phyloP scores from a whole-genome alignment of 1,284 basidiomycete genomes.

The Apiotrichum gamsii region DNA sequence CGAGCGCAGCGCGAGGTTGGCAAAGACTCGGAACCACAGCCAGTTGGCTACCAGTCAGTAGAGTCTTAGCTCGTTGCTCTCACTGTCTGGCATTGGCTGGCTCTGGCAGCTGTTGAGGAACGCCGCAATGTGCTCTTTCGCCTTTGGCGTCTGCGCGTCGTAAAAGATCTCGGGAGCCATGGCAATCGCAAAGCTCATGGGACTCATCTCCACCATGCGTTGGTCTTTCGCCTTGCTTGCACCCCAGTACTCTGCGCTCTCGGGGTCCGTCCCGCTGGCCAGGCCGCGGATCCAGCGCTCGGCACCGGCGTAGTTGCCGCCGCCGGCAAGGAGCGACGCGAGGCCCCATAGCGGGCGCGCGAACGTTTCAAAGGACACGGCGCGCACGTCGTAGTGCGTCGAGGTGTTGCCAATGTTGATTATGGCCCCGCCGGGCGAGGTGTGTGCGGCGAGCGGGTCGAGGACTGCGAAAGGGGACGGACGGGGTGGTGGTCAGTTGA shows the following conservation, averaged over 20 bases:
- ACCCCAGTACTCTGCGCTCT: conserved; percentile 66
- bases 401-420: conserved; percentile 65
- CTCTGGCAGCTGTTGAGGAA: conserved; percentile 71
- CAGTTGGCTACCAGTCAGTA: conserved; percentile 55
- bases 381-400: conserved; percentile 67
- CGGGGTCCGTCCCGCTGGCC: conserved; percentile 60
- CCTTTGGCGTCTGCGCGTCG: conserved; percentile 54
- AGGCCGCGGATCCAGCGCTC: conserved; percentile 61
- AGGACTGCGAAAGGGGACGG: conserved; percentile 48
- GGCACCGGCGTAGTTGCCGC: conserved; percentile 54
- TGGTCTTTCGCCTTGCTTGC: conserved; percentile 67
- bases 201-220: conserved; percentile 73
- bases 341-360: conserved; percentile 71
- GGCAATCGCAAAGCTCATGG: conserved; percentile 65
- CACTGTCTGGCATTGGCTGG: conserved; percentile 53
- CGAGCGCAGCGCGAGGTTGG: conserved; percentile 64
- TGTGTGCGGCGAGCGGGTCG: conserved; percentile 61
- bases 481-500: not conserved
- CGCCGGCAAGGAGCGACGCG: conserved; percentile 60
- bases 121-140: conserved; percentile 56
- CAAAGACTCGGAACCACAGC: conserved; percentile 74
- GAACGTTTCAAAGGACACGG: conserved; percentile 69
- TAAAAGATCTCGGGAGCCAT: conserved; percentile 61
- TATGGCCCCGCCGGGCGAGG: conserved; percentile 64
- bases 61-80: conserved; percentile 8